A percentile compares a stretch with the other conserved stretches of the same genome.
phyloP scores from a whole-genome alignment of 768 basidiomycete species.

The Agaricus bisporus region DNA sequence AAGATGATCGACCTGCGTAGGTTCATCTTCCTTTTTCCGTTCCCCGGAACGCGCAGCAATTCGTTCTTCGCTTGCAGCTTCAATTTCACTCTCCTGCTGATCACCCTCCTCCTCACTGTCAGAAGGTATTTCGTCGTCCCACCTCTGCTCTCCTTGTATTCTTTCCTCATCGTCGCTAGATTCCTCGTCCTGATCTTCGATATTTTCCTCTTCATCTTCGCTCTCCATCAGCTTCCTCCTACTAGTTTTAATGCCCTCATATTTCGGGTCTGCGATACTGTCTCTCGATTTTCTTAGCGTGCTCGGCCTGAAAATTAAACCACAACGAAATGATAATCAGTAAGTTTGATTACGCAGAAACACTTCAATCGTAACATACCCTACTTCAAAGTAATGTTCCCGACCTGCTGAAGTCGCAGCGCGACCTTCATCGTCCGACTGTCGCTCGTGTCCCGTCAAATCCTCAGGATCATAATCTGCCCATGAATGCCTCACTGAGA shows the following conservation, averaged over 20 bases:
- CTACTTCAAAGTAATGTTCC: slow-evolving; percentile 83
- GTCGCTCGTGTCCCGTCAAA: slow-evolving; percentile 39
- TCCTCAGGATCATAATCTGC: slow-evolving; percentile 77
- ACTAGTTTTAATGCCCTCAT: slow-evolving; percentile 61
- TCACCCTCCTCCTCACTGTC: slow-evolving; percentile 17
- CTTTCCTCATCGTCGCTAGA: slow-evolving; percentile 8
- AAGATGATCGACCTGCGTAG: slow-evolving; percentile 32
- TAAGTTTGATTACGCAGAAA: not conserved
- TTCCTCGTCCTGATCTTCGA: slow-evolving; percentile 30
- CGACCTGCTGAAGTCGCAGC: slow-evolving; percentile 33
- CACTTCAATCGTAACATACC: slow-evolving; percentile 37
- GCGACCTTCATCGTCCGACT: slow-evolving; percentile 36
- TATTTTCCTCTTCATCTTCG: slow-evolving; percentile 14
- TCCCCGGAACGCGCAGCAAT: not conserved
- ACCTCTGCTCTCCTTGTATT: slow-evolving; percentile 17
- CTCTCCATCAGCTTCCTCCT: slow-evolving; percentile 49
- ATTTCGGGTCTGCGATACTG: slow-evolving; percentile 70
- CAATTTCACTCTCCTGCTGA: slow-evolving; percentile 12
- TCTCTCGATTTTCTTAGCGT: slow-evolving; percentile 59
- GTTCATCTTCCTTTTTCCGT: slow-evolving; percentile 6
- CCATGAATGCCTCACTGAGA: slow-evolving; percentile 1
- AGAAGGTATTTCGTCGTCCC: slow-evolving; percentile 14
- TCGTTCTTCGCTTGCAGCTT: slow-evolving; percentile 7
- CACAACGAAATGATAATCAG: not conserved
- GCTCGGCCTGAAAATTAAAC: slow-evolving; percentile 47